Base-by-base conservation (phyloP, 1,284 basidiomycete species). In the Rhodotorula sp. region DNA sequence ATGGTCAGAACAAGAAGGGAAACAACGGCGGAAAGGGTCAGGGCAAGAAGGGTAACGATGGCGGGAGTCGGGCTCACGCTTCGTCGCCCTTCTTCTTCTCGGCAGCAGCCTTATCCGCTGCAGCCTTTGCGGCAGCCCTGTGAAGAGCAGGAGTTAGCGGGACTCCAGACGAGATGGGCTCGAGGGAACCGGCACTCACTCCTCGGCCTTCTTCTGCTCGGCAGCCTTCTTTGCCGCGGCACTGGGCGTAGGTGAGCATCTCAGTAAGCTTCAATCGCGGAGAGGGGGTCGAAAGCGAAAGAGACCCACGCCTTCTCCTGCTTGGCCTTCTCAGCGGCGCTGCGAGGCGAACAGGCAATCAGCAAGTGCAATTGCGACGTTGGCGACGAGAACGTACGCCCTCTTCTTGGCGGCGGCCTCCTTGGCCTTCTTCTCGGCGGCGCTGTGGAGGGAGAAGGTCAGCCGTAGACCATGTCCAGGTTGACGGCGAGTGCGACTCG, bases 301-400 rank as follows among this genome's bases (percentile, higher is more conserved):
- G 18, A 26, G 58, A 64, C 30, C 54, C 47, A 52, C 58, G 50
- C 51, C 53, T 62, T 52, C 46, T 52, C 51, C 57, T 64, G 44
- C 59, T 59, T 55, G 18, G 56, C 50, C 58, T 57, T 31, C 26
- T 26, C 64, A 24, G 51, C 24, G 5, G 47, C 47, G 9, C n/a
- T 50, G 9, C 15, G 24, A 13, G 4, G 11, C 11, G 40, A 44
- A 44, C 40, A 13, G 15, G 40, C 40, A n/a, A n/a, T 44, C 40
- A 44, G 40, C 40, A 11, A 44, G 16, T 18, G 22, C 48, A 18
- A 24, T 34, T 9, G 11, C 37, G n/a, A 48, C n/a, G 18, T 37
- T 9, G 13, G 31, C 15, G 31, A n/a, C 20, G 46, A 44, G 54
- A 3, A 31, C 64, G 34, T 26, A 37, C 34, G 46, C 59, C 47